A percentile compares a stretch with the other conserved stretches of the same genome.
Conservation (phyloP, 805 yeast species). For the Wickerhamiella spandovensis region DNA sequence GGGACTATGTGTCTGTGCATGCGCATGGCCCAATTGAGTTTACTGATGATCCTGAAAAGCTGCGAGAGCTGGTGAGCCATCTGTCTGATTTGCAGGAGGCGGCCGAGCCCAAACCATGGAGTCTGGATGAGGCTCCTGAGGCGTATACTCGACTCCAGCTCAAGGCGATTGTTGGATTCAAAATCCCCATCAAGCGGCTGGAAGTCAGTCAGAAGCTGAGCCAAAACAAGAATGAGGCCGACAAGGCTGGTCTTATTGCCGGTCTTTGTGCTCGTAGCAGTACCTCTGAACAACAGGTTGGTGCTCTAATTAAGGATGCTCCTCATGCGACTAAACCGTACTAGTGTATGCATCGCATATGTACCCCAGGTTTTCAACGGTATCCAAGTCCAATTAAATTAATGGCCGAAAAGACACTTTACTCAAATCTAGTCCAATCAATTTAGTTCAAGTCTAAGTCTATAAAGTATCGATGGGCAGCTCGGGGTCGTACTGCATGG, state of each 20-base stretch:
- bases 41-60: neutral
- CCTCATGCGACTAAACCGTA: neutral
- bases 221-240: neutral
- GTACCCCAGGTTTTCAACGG: too few relatives aligned
- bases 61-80: neutral
- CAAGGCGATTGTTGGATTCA: neutral
- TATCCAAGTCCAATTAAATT: too few relatives aligned
- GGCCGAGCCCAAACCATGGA: neutral
- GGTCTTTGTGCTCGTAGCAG: neutral
- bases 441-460: neutral
- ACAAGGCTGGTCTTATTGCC: neutral
- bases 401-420: too few relatives aligned
- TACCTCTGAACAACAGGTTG: neutral
- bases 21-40: neutral
- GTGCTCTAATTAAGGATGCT: neutral
- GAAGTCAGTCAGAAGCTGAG: neutral
- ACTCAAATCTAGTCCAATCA: too few relatives aligned
- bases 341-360: too few relatives aligned
- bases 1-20: neutral
- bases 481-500: slow-evolving; percentile 46
- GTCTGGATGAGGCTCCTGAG: neutral
- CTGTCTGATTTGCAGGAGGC: neutral
- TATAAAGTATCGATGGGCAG: slow-evolving; percentile 22
- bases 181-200: neutral
- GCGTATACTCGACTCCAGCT: neutral